These are phyloP conservation scores for Metschnikowia shivogae DNA, from an alignment of 805 yeast genomes.

Conservation along the genomic window DNA sequence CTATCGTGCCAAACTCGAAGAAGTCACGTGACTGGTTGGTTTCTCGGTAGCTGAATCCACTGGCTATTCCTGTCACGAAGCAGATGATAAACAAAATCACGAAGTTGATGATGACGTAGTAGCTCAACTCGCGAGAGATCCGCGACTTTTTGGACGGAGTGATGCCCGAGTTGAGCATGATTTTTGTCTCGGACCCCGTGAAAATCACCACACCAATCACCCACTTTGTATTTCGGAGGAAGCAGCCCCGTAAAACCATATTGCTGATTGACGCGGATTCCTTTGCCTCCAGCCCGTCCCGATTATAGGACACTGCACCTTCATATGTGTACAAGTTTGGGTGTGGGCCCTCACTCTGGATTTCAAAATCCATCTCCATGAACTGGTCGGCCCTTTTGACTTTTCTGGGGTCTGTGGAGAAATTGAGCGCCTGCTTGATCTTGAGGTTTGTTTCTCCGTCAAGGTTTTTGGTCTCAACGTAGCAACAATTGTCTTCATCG, in stretches of 20 bases:
- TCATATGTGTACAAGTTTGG: slow-evolving; percentile 72
- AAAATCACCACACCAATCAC: slow-evolving; percentile 71
- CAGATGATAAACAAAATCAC: slow-evolving; percentile 60
- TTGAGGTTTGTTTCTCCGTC: slow-evolving; percentile 77
- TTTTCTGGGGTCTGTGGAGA: slow-evolving; percentile 47
- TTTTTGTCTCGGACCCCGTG: slow-evolving; percentile 77
- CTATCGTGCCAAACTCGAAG: slow-evolving; percentile 69
- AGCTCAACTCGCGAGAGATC: slow-evolving; percentile 68
- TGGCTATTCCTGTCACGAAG: slow-evolving; percentile 64
- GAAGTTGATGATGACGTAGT: slow-evolving; percentile 66
- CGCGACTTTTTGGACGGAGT: slow-evolving; percentile 77
- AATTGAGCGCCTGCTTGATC: slow-evolving; percentile 68
- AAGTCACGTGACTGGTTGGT: slow-evolving; percentile 49
- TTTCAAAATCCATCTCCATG: slow-evolving; percentile 48
- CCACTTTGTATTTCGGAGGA: slow-evolving; percentile 80
- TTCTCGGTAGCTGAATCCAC: slow-evolving; percentile 59
- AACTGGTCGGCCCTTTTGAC: slow-evolving; percentile 36
- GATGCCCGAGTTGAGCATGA: slow-evolving; percentile 74
- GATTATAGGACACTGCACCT: slow-evolving; percentile 49
- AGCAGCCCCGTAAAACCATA: slow-evolving; percentile 68
- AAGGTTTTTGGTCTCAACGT: slow-evolving; percentile 74
- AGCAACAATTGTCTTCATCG: slow-evolving; percentile 66
- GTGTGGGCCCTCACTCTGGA: slow-evolving; percentile 85
- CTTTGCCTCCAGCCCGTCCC: slow-evolving; percentile 26
- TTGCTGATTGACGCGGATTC: slow-evolving; percentile 71